Percentiles rank a stretch among this genome's conserved stretches.
Conservation (phyloP, 257 asterid species). For the Scutellaria galericulata region DNA sequence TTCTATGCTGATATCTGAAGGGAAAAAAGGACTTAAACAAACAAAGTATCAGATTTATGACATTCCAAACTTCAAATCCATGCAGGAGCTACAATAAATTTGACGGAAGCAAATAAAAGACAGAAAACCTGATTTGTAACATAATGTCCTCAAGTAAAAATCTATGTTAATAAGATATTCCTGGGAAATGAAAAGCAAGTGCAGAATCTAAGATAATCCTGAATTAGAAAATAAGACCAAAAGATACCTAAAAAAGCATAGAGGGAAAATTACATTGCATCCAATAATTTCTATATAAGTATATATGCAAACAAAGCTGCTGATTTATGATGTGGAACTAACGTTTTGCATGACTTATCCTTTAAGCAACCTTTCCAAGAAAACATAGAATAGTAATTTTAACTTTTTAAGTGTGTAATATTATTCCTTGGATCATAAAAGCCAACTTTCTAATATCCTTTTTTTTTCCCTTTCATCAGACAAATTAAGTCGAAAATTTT, state of each 20-base stretch:
- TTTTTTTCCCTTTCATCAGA: not conserved
- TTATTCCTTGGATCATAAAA: not conserved
- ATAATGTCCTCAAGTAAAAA: not conserved
- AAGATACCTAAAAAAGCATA: not conserved
- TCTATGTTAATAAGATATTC: not conserved
- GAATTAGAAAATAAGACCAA: not conserved
- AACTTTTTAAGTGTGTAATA: not conserved
- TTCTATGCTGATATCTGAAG: not conserved
- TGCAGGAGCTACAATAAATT: not conserved
- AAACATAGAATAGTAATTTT: not conserved
- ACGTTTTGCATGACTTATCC: constrained; percentile 14
- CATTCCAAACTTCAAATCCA: not conserved
- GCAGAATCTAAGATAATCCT: not conserved
- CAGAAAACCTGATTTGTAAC: not conserved
- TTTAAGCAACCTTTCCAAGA: not conserved
- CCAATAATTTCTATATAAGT: not conserved
- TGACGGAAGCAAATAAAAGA: not conserved
- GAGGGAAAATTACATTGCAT: not conserved
- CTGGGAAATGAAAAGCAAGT: not conserved
- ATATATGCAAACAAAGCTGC: not conserved
- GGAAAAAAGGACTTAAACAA: not conserved
- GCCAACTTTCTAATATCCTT: not conserved
- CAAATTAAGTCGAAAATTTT: not conserved
- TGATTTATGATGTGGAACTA: not conserved
- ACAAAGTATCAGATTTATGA: not conserved